phyloP scores from a whole-genome alignment of 1,139 yeast genomes.

The Pichia sp. region DNA sequence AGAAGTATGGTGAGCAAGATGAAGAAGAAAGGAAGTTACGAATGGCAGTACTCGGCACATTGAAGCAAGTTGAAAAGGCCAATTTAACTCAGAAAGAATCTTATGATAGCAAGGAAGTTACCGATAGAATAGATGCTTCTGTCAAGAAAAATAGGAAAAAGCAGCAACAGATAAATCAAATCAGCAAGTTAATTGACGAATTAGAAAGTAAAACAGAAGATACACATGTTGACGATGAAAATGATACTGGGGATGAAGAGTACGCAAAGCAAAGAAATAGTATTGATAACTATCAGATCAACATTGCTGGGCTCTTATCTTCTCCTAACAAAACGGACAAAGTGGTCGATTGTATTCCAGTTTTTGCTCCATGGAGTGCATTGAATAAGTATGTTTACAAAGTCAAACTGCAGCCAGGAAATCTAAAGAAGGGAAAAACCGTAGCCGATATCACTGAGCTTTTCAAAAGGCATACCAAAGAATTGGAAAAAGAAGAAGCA shows the following conservation, averaged over 20 bases:
- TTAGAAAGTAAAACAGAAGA: conserved; percentile 33
- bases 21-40: conserved; percentile 76
- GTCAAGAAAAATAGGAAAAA: conserved; percentile 31
- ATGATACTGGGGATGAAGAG: conserved; percentile 37
- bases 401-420: conserved; percentile 83
- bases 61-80: conserved; percentile 53
- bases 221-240: conserved; percentile 29
- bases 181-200: conserved; percentile 32
- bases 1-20: conserved; percentile 86
- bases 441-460: conserved; percentile 62
- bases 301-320: conserved; percentile 32
- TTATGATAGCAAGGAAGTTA: conserved; percentile 34
- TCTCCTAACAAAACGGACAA: conserved; percentile 45
- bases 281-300: conserved; percentile 29
- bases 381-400: conserved; percentile 73
- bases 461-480: conserved; percentile 43
- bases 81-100: conserved; percentile 12
- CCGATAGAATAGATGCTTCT: conserved; percentile 31
- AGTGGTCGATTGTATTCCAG: conserved; percentile 65
- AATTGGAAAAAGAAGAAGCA: conserved; percentile 35
- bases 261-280: conserved; percentile 19
- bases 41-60: conserved; percentile 79
- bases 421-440: conserved; percentile 84
- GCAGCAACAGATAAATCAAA: conserved; percentile 31
- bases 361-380: conserved; percentile 91